These are phyloP conservation scores for Crithidia mellificae DNA, from an alignment of 208 protist genomes.

Conservation along the genomic window DNA sequence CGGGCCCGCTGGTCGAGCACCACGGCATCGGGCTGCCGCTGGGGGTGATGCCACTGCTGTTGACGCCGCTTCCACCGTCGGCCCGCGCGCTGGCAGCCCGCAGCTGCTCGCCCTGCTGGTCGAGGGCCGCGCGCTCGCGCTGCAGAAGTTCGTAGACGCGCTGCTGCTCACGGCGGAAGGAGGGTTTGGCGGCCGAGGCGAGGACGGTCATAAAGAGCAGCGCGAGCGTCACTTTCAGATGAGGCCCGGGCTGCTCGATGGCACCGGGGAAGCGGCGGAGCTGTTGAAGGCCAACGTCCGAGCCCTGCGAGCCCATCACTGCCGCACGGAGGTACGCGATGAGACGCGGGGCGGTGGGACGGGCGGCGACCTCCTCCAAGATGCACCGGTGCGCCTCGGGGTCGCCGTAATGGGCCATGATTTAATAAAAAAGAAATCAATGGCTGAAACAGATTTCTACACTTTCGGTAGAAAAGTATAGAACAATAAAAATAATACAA, in stretches of 20 bases:
- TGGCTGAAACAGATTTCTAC: no score
- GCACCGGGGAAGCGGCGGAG: constrained; percentile 14
- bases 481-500: not conserved
- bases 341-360: constrained; percentile 13
- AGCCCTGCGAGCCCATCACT: constrained; percentile 33
- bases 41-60: not conserved
- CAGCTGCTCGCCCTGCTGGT: constrained; percentile 20
- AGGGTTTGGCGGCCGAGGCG: constrained; percentile 17
- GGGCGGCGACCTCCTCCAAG: constrained; percentile 31
- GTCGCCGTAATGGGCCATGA: constrained; percentile 45
- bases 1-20: not conserved
- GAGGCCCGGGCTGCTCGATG: constrained; percentile 1
- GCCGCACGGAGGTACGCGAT: constrained; percentile 33
- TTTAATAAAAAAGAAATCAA: not conserved
- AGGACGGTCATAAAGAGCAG: constrained; percentile 29
- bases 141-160: constrained; percentile 16
- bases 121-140: constrained; percentile 8
- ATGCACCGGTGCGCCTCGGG: constrained; percentile 39
- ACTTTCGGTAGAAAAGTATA: not conserved
- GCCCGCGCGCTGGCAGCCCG: no score
- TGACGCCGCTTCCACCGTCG: not conserved
- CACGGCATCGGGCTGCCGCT: constrained; percentile 2
- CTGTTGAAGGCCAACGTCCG: constrained; percentile 18
- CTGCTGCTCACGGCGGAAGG: constrained; percentile 25
- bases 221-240: constrained; percentile 22